Percentiles rank a stretch among this genome's conserved stretches.
Conservation (phyloP, 805 yeast species). For the Monosporozyma yasuniensis region DNA sequence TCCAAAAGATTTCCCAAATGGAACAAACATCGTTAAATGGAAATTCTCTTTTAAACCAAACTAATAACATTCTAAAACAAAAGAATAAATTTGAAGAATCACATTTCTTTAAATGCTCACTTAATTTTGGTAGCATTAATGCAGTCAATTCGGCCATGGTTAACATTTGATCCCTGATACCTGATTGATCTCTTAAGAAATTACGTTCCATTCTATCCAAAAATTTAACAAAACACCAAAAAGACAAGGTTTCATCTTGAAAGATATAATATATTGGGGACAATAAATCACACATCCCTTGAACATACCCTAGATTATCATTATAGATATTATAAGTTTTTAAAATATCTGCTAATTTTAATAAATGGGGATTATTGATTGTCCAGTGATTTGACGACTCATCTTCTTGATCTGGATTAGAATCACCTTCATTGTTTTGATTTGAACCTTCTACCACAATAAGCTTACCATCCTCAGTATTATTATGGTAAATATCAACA, state of each 20-base stretch:
- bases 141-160: conserved; percentile 79
- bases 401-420: conserved; percentile 11
- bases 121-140: conserved; percentile 79
- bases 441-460: conserved; percentile 29
- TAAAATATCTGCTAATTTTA: conserved; percentile 63
- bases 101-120: conserved; percentile 74
- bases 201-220: conserved; percentile 96
- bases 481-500: conserved; percentile 47
- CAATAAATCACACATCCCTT: conserved; percentile 92
- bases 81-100: conserved; percentile 87
- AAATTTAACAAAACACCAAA: conserved; percentile 80
- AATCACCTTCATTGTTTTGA: conserved; percentile 28
- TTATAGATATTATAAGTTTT: conserved; percentile 82
- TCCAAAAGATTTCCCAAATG: conserved; percentile 91
- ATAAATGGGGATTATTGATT: conserved; percentile 68
- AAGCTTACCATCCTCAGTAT: conserved; percentile 33
- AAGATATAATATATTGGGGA: conserved; percentile 68
- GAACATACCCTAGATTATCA: conserved; percentile 83
- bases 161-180: conserved; percentile 83
- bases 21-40: conserved; percentile 64
- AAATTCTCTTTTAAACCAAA: conserved; percentile 92
- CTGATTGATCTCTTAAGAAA: conserved; percentile 83
- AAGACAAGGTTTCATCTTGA: conserved; percentile 68
- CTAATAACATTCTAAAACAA: conserved; percentile 88
- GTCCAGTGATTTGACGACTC: conserved; percentile 44